Base-by-base conservation (phyloP, 2,329 filamentous ascomycete genomes). In the Domatiomyces globalis region DNA sequence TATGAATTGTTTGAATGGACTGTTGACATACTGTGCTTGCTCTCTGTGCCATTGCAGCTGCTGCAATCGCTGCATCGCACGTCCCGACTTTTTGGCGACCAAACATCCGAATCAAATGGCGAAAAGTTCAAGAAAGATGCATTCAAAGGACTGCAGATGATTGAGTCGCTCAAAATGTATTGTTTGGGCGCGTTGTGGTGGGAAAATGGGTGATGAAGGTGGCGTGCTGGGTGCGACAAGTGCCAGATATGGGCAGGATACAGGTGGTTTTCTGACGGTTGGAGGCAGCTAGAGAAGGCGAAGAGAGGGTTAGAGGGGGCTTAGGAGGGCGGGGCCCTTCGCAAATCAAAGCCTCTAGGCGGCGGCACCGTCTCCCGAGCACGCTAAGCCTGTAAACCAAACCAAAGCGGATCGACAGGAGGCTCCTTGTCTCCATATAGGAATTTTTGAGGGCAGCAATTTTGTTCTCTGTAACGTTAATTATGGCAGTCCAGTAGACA, bases 51-150 rank as follows among this genome's bases (percentile, higher is more conserved):
- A 54, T 51, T 58, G 67, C 63, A 73, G 67, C 62, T 71, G 69
- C 68, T 71, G 69, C 66, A 72, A 68, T 60, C 67, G 66, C 68
- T 71, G 67, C 70, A 72, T 72, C 68, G 69, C 66, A 67, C 68
- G 69, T 15, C 10, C 33, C 33, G 33, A 39, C 33, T 10, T 62
- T 67, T 69, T 63, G 65, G 45, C 45, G 20, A 47, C 29, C 66
- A 67, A 66, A 66, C 71, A 73, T 73, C 67, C 70, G 69, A 73
- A 70, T 71, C 66, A 69, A 67, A 67, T 66, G 67, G 66, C 63
- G 61, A 69, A 69, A 72, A 63, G 60, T 63, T 65, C 59, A 58
- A 59, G 53, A 62, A 61, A 61, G 56, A 27, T 56, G 60, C 62
- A 64, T 65, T 66, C 62, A 63, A 62, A 64, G 64, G 63, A 65